A percentile compares a stretch with the other conserved stretches of the same genome.
Evolutionary conservation across 495 filamentous ascomycete species (phyloP).

Genomic region (Penicillium egyptiacum): DNA sequence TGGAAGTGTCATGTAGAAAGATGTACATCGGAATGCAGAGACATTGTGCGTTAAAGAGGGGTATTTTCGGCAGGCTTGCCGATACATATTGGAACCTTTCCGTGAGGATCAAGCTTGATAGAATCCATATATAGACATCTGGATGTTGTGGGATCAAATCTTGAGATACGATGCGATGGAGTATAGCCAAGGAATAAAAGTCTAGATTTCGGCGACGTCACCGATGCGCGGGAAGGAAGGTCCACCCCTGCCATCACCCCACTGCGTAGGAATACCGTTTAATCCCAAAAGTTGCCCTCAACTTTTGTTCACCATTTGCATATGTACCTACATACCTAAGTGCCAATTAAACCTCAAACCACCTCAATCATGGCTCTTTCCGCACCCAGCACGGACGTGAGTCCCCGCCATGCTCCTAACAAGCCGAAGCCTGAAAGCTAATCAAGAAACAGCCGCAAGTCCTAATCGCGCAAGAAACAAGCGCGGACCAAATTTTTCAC

Average conservation of each 20-base stretch:
- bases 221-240: slow-evolving; percentile 11
- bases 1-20: background rate
- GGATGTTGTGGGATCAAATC: background rate
- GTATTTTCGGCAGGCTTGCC: slow-evolving; percentile 1
- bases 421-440: slow-evolving; percentile 5
- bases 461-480: slow-evolving; percentile 53
- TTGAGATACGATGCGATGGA: background rate
- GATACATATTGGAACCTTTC: background rate
- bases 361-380: slow-evolving; percentile 36
- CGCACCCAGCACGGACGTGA: slow-evolving; percentile 41
- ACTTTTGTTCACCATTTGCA: background rate
- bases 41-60: background rate
- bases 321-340: background rate
- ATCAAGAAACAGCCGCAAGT: slow-evolving; percentile 39
- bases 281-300: background rate
- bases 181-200: no score
- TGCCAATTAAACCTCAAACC: background rate
- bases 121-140: background rate
- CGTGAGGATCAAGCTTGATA: background rate
- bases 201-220: slow-evolving; percentile 1
- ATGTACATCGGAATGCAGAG: slow-evolving; percentile 9
- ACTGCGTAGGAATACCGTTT: background rate
- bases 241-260: slow-evolving; percentile 14
- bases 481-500: slow-evolving; percentile 51
- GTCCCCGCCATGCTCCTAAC: background rate